Evolutionary conservation across 768 basidiomycete species (phyloP).

Genomic region (Xanthoconium stramineum): DNA sequence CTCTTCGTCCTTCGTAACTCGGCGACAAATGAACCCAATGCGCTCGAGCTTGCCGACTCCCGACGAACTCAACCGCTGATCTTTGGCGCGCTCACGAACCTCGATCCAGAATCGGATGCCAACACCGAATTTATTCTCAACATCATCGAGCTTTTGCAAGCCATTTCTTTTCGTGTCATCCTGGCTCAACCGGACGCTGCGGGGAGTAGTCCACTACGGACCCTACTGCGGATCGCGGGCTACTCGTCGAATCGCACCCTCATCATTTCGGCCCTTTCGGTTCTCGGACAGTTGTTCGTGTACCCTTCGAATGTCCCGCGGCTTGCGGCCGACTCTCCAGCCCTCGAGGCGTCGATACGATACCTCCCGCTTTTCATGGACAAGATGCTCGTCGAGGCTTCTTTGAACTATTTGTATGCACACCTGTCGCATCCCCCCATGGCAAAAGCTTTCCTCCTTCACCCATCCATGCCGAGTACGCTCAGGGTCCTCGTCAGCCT

Average conservation of each 20-base stretch:
- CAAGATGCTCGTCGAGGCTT: conserved; percentile 64
- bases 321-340: conserved; percentile 53
- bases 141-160: conserved; percentile 67
- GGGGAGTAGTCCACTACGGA: conserved; percentile 51
- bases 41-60: conserved; percentile 54
- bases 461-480: conserved; percentile 65
- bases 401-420: conserved; percentile 69
- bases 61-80: conserved; percentile 65
- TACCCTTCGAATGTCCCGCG: conserved; percentile 57
- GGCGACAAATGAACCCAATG: conserved; percentile 66
- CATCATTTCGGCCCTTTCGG: conserved; percentile 61
- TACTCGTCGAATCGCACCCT: conserved; percentile 69
- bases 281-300: conserved; percentile 60
- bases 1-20: conserved; percentile 86
- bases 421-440: conserved; percentile 73
- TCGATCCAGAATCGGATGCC: conserved; percentile 59
- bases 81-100: conserved; percentile 58
- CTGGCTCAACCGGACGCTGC: conserved; percentile 35
- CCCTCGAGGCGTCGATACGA: conserved; percentile 59
- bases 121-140: conserved; percentile 72
- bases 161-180: conserved; percentile 47
- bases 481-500: conserved; percentile 66
- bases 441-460: conserved; percentile 74
- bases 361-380: conserved; percentile 74
- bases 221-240: conserved; percentile 53